Base-by-base conservation (phyloP, 805 yeast genomes). In the Candida sonorensis region DNA sequence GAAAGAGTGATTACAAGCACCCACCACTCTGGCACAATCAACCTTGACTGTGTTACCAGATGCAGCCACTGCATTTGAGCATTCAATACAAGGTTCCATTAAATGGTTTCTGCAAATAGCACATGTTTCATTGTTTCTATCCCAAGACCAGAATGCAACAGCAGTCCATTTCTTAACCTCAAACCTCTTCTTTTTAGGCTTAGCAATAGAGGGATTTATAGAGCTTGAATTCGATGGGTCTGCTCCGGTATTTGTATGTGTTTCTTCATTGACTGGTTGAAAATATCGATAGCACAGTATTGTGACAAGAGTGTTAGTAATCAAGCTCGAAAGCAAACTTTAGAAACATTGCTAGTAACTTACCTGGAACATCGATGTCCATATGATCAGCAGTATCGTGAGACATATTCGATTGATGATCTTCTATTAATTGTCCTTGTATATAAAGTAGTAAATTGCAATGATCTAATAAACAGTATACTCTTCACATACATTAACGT, bases 141-240 rank as follows among this genome's bases (percentile, higher is more conserved):
- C 95, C 98, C 98, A 92, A 1, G 97, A 86, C 99, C 99, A 92
- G 55, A 92, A 86, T n/a, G 97, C 97, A 30, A 92, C 98, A 0
- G 97, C 97, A 10, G 95, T 87, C 97, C 98, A 90, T 66, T 88
- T 92, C 55, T 86, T 84, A 25, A 92, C 88, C 55, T 90, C 97
- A 49, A 92, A 88, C 48, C 84, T 71, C 56, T 81, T 82, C 63
- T 81, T 76, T 39, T 56, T 55, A 37, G 50, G 50, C 38, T 61
- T 51, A 7, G 51, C 31, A 30, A 46, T 53, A 23, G 40, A 27
- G 10, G 40, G 7, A 23, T 15, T 9, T 18, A 18, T 18, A 18
- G 9, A 7, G 9, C 8, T 7, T 18, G 9, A 18, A 18, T 18
- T n/a, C n/a, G n/a, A n/a, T n/a, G n/a, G n/a, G n/a, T n/a, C n/a